Evolutionary conservation across 306 rosid genomes (phyloP), one percentile per base, ranked within the genome.

Genomic region (Rosa persica): DNA sequence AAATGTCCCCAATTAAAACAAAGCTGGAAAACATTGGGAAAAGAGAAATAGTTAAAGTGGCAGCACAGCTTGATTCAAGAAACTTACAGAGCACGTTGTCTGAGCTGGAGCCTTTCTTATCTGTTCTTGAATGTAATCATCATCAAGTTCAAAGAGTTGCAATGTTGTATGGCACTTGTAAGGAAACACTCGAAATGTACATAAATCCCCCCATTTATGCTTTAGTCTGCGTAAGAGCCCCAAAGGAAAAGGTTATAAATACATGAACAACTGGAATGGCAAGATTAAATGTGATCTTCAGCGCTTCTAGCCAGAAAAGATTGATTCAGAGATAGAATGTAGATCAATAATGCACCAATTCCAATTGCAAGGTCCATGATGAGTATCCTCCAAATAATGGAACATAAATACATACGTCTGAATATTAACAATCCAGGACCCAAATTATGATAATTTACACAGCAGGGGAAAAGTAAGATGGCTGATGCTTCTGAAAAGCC

Each of bases 51-150:
- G 27, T 38, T 48, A 67, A 77, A 23, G 17, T 67, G 54, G 71
- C 12, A 23, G 78, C 71, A 77, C 13, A 52, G 23, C 51, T 40
- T 72, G 55, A 54, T 38, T 68, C 36, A 8, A 76, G 72, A 78
- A 80, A 83, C 92, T 83, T 78, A 95, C 97, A 2, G 93, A 85
- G 89, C 98, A 95, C 57, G 86, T 80, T 78, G 80, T 23, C 81
- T 80, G 93, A 54, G 22, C 71, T 6, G 91, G 86, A 85, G 98
- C 90, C 82, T 93, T 89, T 71, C 81, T 87, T 78, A 93, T 93
- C 83, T 89, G 92, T 76, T 84, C 81, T 81, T 93, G 98, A 86
- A 95, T 89, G 81, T 91, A 93, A 80, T 92, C 99, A 89, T 95
- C 99, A 48, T 76, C 88, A 68, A 95, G 94, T 80, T 93, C 98